A percentile compares a stretch with the other conserved stretches of the same genome.
phyloP scores from a whole-genome alignment of 2,329 filamentous ascomycete genomes.

The Fusarium sp. region DNA sequence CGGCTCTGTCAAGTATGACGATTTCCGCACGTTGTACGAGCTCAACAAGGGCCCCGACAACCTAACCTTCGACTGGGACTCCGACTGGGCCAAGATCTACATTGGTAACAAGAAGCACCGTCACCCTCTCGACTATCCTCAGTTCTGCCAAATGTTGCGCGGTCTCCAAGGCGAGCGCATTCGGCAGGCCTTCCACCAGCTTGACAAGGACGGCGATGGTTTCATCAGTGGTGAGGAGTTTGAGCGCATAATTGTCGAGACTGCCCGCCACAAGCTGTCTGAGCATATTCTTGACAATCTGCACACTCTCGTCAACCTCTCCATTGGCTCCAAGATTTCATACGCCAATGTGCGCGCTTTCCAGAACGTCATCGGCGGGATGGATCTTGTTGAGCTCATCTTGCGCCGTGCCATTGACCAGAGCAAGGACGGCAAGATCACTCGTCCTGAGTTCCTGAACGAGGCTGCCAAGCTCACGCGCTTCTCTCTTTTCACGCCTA shows the following conservation, averaged over 20 bases:
- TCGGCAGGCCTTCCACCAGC: conserved; percentile 90
- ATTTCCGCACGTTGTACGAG: conserved; percentile 86
- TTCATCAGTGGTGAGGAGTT: conserved; percentile 97
- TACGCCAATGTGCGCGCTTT: conserved; percentile 98
- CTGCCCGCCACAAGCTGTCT: conserved; percentile 93
- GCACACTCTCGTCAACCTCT: conserved; percentile 93
- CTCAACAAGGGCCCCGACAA: conserved; percentile 85
- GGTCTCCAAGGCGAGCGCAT: conserved; percentile 96
- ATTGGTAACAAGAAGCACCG: conserved; percentile 87
- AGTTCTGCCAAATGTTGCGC: conserved; percentile 98
- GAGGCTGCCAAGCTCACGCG: conserved; percentile 90
- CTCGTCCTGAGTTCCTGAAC: conserved; percentile 90
- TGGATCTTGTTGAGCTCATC: conserved; percentile 96
- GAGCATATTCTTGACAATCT: conserved; percentile 94
- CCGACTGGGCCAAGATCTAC: conserved; percentile 95
- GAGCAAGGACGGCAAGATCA: conserved; percentile 91
- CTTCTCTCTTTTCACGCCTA: conserved; percentile 96
- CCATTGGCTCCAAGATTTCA: conserved; percentile 88
- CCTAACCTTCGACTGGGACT: conserved; percentile 96
- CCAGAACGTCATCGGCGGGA: conserved; percentile 96
- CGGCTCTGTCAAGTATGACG: conserved; percentile 88
- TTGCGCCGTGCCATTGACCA: conserved; percentile 86
- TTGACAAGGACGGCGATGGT: conserved; percentile 91
- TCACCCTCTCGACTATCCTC: conserved; percentile 91
- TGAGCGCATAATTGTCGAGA: conserved; percentile 94